Percentiles rank a stretch among this genome's conserved stretches.
These are phyloP conservation scores for Blastobotrys parvus DNA, from an alignment of 805 yeast species.

Conservation along the genomic window DNA sequence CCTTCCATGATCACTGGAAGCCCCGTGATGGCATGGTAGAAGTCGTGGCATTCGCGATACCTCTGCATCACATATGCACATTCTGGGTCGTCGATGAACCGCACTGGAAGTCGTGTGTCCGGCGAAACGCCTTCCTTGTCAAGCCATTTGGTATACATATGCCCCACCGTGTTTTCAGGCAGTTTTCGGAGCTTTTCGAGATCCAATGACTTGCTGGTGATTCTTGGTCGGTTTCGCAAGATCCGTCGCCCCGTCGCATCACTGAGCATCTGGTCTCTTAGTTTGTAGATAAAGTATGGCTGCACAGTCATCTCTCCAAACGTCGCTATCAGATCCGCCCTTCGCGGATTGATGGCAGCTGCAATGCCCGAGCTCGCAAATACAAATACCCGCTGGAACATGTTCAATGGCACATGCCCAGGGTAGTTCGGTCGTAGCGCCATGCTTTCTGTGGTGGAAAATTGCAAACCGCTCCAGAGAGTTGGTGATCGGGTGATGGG, in stretches of 20 bases:
- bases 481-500: neutral
- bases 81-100: conserved; percentile 80
- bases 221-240: conserved; percentile 70
- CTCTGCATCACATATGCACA: conserved; percentile 89
- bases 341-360: conserved; percentile 40
- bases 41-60: conserved; percentile 94
- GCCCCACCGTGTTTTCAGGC: conserved; percentile 68
- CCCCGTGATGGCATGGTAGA: conserved; percentile 87
- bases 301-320: conserved; percentile 85
- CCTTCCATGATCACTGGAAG: conserved; percentile 90
- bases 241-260: conserved; percentile 73
- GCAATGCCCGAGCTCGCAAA: conserved; percentile 70
- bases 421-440: conserved; percentile 36
- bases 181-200: conserved; percentile 48
- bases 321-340: conserved; percentile 34
- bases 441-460: too few relatives aligned
- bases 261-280: conserved; percentile 66
- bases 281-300: conserved; percentile 49
- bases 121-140: conserved; percentile 85
- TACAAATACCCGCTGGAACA: conserved; percentile 53
- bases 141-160: conserved; percentile 73
- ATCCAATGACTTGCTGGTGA: conserved; percentile 64
- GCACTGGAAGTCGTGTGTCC: conserved; percentile 84
- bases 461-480: too few relatives aligned
- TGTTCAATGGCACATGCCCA: conserved; percentile 70